Evolutionary conservation across 306 rosid species (phyloP), one percentile per base, ranked within the genome.

Genomic region (Quercus gilva): DNA sequence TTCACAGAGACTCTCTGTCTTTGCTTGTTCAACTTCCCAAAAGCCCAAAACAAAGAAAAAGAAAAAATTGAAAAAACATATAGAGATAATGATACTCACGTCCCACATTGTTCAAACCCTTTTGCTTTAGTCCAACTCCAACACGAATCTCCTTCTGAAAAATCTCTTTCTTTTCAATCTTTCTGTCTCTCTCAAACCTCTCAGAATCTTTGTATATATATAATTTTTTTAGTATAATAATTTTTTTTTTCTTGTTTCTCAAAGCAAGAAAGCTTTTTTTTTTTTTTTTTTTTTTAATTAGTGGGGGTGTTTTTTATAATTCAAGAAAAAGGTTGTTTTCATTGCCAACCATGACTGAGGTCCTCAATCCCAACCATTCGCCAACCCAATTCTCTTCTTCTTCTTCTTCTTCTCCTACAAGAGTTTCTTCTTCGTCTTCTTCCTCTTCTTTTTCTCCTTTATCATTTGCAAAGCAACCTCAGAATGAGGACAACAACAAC

Each of bases 331-430:
- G 83, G 73, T 81, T 84, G 58, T 81, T 87, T 82, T 78, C 92
- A 79, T 85, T 86, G 90, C 90, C 92, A 87, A 85, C 92, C 87
- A 94, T 92, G 97, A 94, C 92, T 43, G 88, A 89, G 82, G 88
- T 92, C 84, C 91, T 94, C 74, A 35, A 68, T 18, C 72, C 51
- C 72, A 68, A 68, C 72, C 93, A 71, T 76, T 86, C 89, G 52
- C 80, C 92, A 53, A 79, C 88, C 73, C 90, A 85, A 84, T 87
- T 89, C 77, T 77, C 72, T 35, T 17, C 71, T 28, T 31, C 75
- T 53, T 64, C 75, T 52, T 56, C 91, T 69, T 81, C 88, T 1
- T 70, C 91, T 20, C 68, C 84, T 78, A 82, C 87, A 69, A 71
- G 53, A 55, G 68, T 71, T 57, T 82, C 90, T 65, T 77, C 89